Percentiles rank a stretch among this genome's conserved stretches.
These are phyloP conservation scores for Globisporangium perplexum DNA, from an alignment of 352 stramenopile species.

Conservation along the genomic window DNA sequence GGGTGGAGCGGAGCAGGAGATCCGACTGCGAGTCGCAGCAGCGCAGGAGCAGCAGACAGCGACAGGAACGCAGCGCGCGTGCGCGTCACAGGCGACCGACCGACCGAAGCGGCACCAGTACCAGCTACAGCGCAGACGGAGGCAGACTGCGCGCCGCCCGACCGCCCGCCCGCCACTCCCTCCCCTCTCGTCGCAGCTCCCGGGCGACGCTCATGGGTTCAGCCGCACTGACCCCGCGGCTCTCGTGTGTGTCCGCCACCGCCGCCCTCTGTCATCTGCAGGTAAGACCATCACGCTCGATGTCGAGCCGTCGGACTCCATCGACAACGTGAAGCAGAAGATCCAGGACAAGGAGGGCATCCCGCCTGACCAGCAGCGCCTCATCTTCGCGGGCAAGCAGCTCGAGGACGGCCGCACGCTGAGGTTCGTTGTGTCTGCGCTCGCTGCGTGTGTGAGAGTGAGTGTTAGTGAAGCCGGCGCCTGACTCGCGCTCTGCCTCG, in stretches of 20 bases:
- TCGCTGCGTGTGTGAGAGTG: not conserved
- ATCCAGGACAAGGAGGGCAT: conserved; percentile 92
- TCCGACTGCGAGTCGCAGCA: no score
- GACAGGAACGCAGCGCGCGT: not conserved
- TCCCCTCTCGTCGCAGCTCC: no score
- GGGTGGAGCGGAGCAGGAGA: not conserved
- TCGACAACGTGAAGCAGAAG: conserved; percentile 95
- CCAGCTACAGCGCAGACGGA: conserved; percentile 1
- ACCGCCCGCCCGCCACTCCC: not conserved
- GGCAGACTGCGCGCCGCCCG: not conserved
- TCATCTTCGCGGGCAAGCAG: conserved; percentile 88
- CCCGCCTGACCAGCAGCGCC: conserved; percentile 88
- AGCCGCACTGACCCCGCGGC: conserved; percentile 1
- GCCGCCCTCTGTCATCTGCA: conserved; percentile 15
- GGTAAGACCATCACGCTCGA: conserved; percentile 91
- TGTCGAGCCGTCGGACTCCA: conserved; percentile 88
- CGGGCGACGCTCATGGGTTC: not conserved
- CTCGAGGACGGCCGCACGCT: conserved; percentile 89
- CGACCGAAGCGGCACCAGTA: not conserved
- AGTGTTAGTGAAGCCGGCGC: not conserved
- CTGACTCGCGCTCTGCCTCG: not conserved
- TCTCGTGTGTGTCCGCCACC: conserved; percentile 5
- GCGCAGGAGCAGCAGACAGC: not conserved
- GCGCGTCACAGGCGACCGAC: no score
- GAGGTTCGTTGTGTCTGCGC: conserved; percentile 11